These are phyloP conservation scores for Magnusiomyces magnusii DNA, from an alignment of 1,139 yeast genomes.

Conservation along the genomic window DNA sequence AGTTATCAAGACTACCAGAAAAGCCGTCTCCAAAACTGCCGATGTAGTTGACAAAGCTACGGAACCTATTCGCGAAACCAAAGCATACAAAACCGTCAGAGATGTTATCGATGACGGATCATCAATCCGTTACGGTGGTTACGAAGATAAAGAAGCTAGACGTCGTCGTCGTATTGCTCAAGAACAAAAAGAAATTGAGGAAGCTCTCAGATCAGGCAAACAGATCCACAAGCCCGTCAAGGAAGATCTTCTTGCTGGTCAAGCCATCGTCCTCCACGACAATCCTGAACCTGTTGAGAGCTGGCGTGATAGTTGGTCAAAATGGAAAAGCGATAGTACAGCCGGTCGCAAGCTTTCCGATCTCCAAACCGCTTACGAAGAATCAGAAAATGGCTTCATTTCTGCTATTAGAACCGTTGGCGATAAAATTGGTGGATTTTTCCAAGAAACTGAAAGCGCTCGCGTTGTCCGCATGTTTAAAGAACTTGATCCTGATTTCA, in stretches of 20 bases:
- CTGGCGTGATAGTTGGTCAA: constrained; percentile 56
- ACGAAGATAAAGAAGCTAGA: constrained; percentile 79
- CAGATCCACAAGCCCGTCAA: constrained; percentile 55
- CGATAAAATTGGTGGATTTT: constrained; percentile 77
- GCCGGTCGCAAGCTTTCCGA: constrained; percentile 60
- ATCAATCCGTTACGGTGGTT: constrained; percentile 86
- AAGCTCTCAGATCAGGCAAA: constrained; percentile 54
- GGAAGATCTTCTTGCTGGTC: constrained; percentile 82
- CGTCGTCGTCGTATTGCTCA: constrained; percentile 49
- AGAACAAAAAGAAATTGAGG: constrained; percentile 37
- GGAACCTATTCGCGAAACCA: constrained; percentile 90
- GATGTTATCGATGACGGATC: constrained; percentile 91
- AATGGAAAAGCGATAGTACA: constrained; percentile 43
- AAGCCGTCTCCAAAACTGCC: constrained; percentile 72
- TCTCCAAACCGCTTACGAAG: constrained; percentile 66
- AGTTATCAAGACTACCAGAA: constrained; percentile 79
- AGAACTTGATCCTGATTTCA: constrained; percentile 85
- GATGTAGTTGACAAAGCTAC: constrained; percentile 70
- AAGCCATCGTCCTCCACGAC: constrained; percentile 74
- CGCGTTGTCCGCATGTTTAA: constrained; percentile 80
- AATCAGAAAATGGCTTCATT: constrained; percentile 87
- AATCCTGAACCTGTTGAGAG: constrained; percentile 65
- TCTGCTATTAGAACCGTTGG: constrained; percentile 71
- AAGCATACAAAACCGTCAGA: constrained; percentile 79
- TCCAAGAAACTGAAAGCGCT: constrained; percentile 95